Percentiles rank a stretch among this genome's conserved stretches.
phyloP scores from a whole-genome alignment of 1,284 basidiomycete species.

The Ceratobasidium sp. region DNA sequence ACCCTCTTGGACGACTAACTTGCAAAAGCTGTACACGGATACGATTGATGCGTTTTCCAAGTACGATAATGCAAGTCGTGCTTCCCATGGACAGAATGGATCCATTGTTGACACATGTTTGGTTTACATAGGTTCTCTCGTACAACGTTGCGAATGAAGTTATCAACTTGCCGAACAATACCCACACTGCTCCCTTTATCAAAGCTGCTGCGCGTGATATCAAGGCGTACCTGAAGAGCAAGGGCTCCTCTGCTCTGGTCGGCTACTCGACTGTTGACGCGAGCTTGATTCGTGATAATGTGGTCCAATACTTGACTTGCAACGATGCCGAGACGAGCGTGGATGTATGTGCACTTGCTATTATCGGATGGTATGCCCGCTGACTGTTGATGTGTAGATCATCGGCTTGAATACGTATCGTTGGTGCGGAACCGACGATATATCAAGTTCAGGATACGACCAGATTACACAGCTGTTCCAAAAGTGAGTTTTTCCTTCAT shows the following conservation, averaged over 20 bases:
- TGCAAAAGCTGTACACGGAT: constrained; percentile 76
- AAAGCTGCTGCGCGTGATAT: constrained; percentile 90
- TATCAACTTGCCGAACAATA: constrained; percentile 64
- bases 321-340: constrained; percentile 74
- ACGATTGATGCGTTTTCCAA: constrained; percentile 82
- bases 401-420: constrained; percentile 36
- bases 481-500: constrained; percentile 50
- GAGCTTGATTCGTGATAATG: constrained; percentile 26
- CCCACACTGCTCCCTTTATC: constrained; percentile 77
- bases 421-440: constrained; percentile 76
- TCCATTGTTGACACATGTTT: constrained; percentile 21
- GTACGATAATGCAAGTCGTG: constrained; percentile 60
- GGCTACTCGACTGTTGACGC: constrained; percentile 37
- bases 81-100: constrained; percentile 2
- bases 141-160: constrained; percentile 94
- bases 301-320: constrained; percentile 74
- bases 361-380: neutral
- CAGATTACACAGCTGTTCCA: constrained; percentile 54
- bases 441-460: constrained; percentile 64
- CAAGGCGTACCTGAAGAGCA: constrained; percentile 67
- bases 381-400: constrained; percentile 13
- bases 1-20: constrained; percentile 83
- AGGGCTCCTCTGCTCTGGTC: constrained; percentile 30
- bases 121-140: constrained; percentile 48
- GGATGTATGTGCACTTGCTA: constrained; percentile 54